Conservation (phyloP, 2,329 filamentous ascomycete genomes). For the Macrophomina tecta region DNA sequence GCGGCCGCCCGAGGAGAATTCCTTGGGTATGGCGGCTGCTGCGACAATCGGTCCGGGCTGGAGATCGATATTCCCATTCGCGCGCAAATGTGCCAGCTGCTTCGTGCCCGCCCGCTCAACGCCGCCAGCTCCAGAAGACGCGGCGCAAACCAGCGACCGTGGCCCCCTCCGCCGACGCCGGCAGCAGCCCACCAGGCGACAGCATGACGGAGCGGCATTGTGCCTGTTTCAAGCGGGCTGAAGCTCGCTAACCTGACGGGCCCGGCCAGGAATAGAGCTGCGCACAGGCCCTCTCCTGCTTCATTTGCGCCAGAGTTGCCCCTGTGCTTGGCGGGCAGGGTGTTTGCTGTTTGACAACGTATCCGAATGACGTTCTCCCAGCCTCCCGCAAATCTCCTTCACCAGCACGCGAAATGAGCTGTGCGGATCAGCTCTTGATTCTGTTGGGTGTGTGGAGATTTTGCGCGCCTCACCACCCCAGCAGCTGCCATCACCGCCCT, state of each 20-base stretch:
- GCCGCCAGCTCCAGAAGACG: neutral
- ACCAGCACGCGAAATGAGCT: slow-evolving; percentile 26
- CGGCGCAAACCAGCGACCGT: slow-evolving; percentile 17
- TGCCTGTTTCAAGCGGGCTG: slow-evolving; percentile 24
- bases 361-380: slow-evolving; percentile 26
- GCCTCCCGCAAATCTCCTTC: slow-evolving; percentile 26
- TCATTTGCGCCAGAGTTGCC: slow-evolving; percentile 25
- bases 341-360: slow-evolving; percentile 25
- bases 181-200: neutral
- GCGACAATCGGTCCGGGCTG: slow-evolving; percentile 17
- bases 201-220: slow-evolving; percentile 20
- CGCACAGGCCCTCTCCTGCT: slow-evolving; percentile 22
- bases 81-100: neutral
- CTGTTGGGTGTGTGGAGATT: slow-evolving; percentile 19
- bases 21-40: slow-evolving; percentile 13
- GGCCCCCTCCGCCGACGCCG: slow-evolving; percentile 11
- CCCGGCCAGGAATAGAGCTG: slow-evolving; percentile 17
- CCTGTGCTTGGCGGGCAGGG: slow-evolving; percentile 23
- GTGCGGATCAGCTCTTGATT: slow-evolving; percentile 18
- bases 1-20: slow-evolving; percentile 19
- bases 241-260: slow-evolving; percentile 22
- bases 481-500: neutral
- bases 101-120: neutral
- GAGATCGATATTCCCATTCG: slow-evolving; percentile 14
- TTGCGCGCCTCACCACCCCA: slow-evolving; percentile 12